Evolutionary conservation across 1,139 yeast species (phyloP).

Genomic region (Saccharomyces hybrid): DNA sequence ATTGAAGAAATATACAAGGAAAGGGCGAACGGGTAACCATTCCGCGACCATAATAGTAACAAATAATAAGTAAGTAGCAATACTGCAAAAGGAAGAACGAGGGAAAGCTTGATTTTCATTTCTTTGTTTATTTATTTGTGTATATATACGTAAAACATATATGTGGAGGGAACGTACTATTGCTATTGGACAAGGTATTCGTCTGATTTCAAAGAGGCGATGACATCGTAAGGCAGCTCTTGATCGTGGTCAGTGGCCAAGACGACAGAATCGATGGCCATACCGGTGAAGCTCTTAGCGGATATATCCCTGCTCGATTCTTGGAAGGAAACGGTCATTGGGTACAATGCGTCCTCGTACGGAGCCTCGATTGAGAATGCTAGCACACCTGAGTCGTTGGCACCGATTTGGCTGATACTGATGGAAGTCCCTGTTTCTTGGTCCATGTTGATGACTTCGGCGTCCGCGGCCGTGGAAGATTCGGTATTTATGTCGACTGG

Average conservation of each 20-base stretch:
- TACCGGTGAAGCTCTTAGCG: constrained; percentile 2
- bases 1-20: neutral
- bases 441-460: constrained; percentile 41
- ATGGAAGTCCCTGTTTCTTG: constrained; percentile 55
- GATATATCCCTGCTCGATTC: constrained; percentile 17
- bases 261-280: constrained; percentile 1
- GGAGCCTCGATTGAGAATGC: constrained; percentile 70
- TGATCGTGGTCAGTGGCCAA: constrained; percentile 1
- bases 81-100: too few species aligned
- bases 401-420: constrained; percentile 41
- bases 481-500: constrained; percentile 45
- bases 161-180: neutral
- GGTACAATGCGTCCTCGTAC: constrained; percentile 83
- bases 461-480: constrained; percentile 38
- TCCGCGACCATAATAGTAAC: neutral
- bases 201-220: constrained; percentile 3
- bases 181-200: constrained; percentile 4
- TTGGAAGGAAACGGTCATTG: constrained; percentile 52
- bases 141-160: neutral
- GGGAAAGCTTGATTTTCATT: too few species aligned
- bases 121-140: neutral
- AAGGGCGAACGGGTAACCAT: neutral
- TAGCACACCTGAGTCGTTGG: constrained; percentile 55
- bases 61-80: neutral
- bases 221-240: constrained; percentile 4